Evolutionary conservation across 306 rosid genomes (phyloP).

Genomic region (Gillenia trifoliata): DNA sequence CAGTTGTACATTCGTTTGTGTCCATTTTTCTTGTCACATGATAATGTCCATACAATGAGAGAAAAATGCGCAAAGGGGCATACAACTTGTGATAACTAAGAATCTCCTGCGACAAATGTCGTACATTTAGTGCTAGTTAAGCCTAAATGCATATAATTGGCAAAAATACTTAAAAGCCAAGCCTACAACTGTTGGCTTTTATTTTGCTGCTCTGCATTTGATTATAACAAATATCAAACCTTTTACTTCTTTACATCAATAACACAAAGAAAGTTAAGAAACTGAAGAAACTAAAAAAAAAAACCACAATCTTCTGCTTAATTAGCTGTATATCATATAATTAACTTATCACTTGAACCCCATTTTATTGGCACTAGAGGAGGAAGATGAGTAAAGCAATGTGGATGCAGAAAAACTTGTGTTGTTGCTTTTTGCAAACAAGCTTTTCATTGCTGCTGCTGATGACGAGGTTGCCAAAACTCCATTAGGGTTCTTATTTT

Average conservation of each 20-base stretch:
- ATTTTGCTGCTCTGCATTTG: conserved; percentile 13
- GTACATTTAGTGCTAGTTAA: neutral
- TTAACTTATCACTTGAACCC: conserved; percentile 18
- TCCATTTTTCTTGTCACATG: too few species aligned
- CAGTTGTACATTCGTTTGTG: neutral
- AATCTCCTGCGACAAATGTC: too few species aligned
- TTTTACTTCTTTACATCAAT: conserved; percentile 27
- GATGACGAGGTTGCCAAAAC: conserved; percentile 52
- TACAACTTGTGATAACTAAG: neutral
- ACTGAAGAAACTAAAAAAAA: conserved; percentile 12
- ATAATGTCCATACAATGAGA: too few species aligned
- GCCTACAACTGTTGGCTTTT: conserved; percentile 7
- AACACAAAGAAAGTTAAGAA: conserved; percentile 9
- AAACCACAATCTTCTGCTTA: neutral
- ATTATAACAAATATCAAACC: conserved; percentile 22
- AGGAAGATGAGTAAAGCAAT: conserved; percentile 33
- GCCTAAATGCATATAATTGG: neutral
- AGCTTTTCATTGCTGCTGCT: conserved; percentile 36
- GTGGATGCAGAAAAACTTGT: conserved; percentile 73
- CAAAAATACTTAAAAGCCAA: neutral
- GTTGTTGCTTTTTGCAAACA: conserved; percentile 49
- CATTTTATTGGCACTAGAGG: conserved; percentile 25
- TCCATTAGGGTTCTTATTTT: conserved; percentile 27
- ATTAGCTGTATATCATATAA: neutral
- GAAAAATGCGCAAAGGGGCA: too few species aligned